phyloP scores from a whole-genome alignment of 2,329 filamentous ascomycete genomes.

The Fusarium pininemorale region DNA sequence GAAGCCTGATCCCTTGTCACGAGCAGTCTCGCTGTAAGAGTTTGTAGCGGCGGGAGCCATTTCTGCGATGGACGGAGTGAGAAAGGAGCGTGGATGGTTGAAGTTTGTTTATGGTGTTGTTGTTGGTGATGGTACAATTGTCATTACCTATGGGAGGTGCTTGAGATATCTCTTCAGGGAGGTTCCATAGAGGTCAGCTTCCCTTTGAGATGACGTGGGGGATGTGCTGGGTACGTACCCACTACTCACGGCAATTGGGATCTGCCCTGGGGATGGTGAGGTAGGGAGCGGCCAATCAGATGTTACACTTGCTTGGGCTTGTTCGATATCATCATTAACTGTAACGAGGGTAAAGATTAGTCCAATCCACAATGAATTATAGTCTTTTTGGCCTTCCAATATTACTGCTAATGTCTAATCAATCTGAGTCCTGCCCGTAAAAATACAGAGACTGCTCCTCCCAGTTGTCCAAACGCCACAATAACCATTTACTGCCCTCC shows the following conservation, averaged over 20 bases:
- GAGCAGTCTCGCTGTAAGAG: constrained; percentile 39
- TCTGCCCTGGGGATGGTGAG: not conserved
- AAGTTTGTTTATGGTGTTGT: not conserved
- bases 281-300: constrained; percentile 3
- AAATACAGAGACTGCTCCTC: not conserved
- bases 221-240: constrained; percentile 18
- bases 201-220: constrained; percentile 22
- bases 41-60: constrained; percentile 23
- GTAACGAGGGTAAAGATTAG: not conserved
- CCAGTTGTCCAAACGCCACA: not conserved
- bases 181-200: not conserved
- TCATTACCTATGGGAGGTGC: constrained; percentile 10
- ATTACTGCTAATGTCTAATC: not conserved
- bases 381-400: not conserved
- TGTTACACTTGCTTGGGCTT: constrained; percentile 6
- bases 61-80: not conserved
- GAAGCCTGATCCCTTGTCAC: constrained; percentile 49
- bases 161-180: not conserved
- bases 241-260: not conserved
- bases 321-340: not conserved
- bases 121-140: not conserved
- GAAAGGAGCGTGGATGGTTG: not conserved
- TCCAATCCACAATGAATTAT: not conserved
- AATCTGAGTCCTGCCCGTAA: not conserved
- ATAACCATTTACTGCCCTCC: no score